A percentile compares a stretch with the other conserved stretches of the same genome.
phyloP scores from a whole-genome alignment of 2,329 filamentous ascomycete species.

The Teratosphaeria nubilosa region DNA sequence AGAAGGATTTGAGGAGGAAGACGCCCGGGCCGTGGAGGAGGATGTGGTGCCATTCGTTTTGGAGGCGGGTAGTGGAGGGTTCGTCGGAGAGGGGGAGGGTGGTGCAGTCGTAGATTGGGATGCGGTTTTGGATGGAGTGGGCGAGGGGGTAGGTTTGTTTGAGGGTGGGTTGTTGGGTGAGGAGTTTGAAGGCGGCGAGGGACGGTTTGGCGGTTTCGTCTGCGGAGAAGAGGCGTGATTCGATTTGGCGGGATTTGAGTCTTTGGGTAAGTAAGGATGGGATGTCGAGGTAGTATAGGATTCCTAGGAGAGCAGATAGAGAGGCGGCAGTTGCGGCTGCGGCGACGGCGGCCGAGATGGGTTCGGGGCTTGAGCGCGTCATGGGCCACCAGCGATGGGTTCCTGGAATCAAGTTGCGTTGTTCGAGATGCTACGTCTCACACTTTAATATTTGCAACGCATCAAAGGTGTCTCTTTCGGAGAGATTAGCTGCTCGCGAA shows the following conservation, averaged over 20 bases:
- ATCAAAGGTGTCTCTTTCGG: no score
- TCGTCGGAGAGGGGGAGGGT: slow-evolving; percentile 26
- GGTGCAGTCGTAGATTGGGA: slow-evolving; percentile 46
- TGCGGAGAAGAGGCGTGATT: slow-evolving; percentile 11
- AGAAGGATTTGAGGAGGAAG: slow-evolving; percentile 47
- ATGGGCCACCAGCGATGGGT: background rate
- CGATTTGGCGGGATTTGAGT: slow-evolving; percentile 11
- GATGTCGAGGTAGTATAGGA: slow-evolving; percentile 13
- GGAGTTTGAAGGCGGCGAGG: slow-evolving; percentile 13
- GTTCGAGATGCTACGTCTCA: no score
- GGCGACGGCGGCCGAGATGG: background rate
- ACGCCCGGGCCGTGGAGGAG: slow-evolving; percentile 50
- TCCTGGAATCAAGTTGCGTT: no score
- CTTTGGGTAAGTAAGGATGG: slow-evolving; percentile 11
- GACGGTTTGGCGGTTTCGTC: slow-evolving; percentile 7
- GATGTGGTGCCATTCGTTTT: slow-evolving; percentile 52
- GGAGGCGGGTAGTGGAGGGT: slow-evolving; percentile 31
- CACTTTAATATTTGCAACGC: no score
- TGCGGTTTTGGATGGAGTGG: slow-evolving; percentile 35
- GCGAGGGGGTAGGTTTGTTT: slow-evolving; percentile 40
- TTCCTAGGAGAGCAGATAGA: background rate
- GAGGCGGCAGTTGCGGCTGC: background rate
- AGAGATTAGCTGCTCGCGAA: no score
- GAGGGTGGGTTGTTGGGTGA: slow-evolving; percentile 12
- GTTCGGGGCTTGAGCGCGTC: background rate